Percentiles rank a stretch among this genome's conserved stretches.
Evolutionary conservation across 306 rosid species (phyloP).

Genomic region (Casuarina cunninghamiana): DNA sequence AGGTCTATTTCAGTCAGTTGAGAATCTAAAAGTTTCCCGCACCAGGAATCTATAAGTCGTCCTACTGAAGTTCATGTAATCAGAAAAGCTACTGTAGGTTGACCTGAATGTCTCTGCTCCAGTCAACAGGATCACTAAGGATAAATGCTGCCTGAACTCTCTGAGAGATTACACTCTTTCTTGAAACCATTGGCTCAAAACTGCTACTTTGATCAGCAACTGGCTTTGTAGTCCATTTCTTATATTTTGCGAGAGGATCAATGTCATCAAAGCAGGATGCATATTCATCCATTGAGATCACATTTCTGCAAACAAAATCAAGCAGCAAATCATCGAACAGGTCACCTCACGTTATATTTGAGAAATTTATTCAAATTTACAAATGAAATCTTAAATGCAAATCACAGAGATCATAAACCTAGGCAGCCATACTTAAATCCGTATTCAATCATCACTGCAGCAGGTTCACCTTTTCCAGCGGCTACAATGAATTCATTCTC

Average conservation of each 20-base stretch:
- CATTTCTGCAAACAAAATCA: slow-evolving; percentile 57
- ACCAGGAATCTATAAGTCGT: not conserved
- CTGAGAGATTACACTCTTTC: slow-evolving; percentile 49
- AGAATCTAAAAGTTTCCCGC: not conserved
- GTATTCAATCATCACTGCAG: slow-evolving; percentile 80
- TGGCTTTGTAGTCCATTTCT: slow-evolving; percentile 64
- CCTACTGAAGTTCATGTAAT: not conserved
- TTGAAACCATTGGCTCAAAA: slow-evolving; percentile 27
- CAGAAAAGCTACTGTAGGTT: slow-evolving; percentile 10
- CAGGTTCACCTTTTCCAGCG: slow-evolving; percentile 95
- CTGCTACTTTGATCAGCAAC: slow-evolving; percentile 33
- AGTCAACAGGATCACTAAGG: slow-evolving; percentile 88
- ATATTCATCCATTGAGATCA: slow-evolving; percentile 78
- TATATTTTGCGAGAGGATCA: slow-evolving; percentile 82
- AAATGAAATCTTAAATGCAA: not conserved
- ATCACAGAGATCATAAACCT: slow-evolving; percentile 11
- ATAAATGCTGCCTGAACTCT: slow-evolving; percentile 80
- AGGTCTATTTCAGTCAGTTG: slow-evolving; percentile 20
- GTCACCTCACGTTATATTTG: slow-evolving; percentile 2
- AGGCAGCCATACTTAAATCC: slow-evolving; percentile 67
- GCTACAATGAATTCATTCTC: slow-evolving; percentile 76
- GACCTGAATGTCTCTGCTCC: slow-evolving; percentile 98
- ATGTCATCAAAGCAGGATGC: slow-evolving; percentile 74
- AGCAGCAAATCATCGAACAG: slow-evolving; percentile 9
- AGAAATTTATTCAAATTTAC: slow-evolving; percentile 10